Evolutionary conservation across 2,329 filamentous ascomycete genomes (phyloP).

Genomic region (Gaeumannomyces sp.): DNA sequence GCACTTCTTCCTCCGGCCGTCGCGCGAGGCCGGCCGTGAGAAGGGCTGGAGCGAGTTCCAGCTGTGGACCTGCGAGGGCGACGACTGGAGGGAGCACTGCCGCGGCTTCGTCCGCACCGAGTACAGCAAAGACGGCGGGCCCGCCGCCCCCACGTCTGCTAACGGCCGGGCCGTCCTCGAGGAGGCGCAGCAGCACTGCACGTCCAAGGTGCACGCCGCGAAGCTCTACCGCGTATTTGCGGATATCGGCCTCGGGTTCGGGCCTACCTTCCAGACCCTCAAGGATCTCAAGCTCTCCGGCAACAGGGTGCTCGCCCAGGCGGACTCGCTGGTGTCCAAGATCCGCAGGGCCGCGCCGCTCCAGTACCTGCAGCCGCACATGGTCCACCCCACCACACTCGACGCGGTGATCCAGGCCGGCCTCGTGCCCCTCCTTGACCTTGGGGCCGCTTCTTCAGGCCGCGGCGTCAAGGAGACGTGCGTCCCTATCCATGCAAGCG

Average conservation of each 20-base stretch:
- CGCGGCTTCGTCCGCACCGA: conserved; percentile 17
- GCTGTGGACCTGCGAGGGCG: conserved; percentile 18
- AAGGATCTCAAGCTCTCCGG: conserved; percentile 15
- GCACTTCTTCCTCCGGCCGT: conserved; percentile 17
- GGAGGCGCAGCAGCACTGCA: conserved; percentile 12
- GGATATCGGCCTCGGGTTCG: conserved; percentile 17
- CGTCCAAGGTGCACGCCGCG: conserved; percentile 10
- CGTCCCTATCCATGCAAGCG: conserved; percentile 12
- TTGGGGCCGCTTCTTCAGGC: not conserved
- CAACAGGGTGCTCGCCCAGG: not conserved
- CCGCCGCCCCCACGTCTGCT: not conserved
- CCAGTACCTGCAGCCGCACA: conserved; percentile 14
- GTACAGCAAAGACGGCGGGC: conserved; percentile 4
- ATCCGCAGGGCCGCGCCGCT: conserved; percentile 13
- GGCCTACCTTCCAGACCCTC: conserved; percentile 16
- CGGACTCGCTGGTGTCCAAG: not conserved
- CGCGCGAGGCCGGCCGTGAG: not conserved
- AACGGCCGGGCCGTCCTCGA: not conserved
- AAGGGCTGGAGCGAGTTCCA: conserved; percentile 20
- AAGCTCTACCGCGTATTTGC: conserved; percentile 9
- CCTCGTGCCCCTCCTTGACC: not conserved
- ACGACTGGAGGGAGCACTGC: conserved; percentile 20
- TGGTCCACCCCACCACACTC: conserved; percentile 19
- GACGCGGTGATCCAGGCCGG: conserved; percentile 14
- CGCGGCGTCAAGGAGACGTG: conserved; percentile 1